phyloP scores from a whole-genome alignment of 2,329 filamentous ascomycete species.

The Trichoderma sp. region DNA sequence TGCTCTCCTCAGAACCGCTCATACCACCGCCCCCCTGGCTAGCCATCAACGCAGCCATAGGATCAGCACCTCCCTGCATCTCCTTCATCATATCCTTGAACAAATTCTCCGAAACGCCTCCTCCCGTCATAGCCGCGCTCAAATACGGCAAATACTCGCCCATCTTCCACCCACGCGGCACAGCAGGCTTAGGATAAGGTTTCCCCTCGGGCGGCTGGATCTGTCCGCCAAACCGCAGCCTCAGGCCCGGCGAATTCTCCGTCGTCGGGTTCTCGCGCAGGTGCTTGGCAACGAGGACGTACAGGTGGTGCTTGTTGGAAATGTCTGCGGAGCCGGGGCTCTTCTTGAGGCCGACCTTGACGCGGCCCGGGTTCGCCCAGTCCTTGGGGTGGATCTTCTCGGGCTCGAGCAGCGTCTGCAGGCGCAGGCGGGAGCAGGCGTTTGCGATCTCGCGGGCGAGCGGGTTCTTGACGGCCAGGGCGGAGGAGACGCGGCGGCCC shows the following conservation, averaged over 20 bases:
- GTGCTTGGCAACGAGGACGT: conserved; percentile 74
- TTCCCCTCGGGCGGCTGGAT: conserved; percentile 61
- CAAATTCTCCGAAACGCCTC: conserved; percentile 90
- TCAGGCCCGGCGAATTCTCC: conserved; percentile 63
- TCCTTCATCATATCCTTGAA: conserved; percentile 97
- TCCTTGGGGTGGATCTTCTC: conserved; percentile 93
- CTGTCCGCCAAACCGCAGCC: conserved; percentile 70
- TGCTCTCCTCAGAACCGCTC: conserved; percentile 24
- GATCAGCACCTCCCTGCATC: conserved; percentile 61
- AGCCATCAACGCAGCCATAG: conserved; percentile 45
- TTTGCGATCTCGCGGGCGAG: conserved; percentile 86
- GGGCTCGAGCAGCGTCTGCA: conserved; percentile 80
- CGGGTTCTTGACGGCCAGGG: conserved; percentile 77
- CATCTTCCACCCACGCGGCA: conserved; percentile 91
- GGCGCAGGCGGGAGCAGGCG: conserved; percentile 71
- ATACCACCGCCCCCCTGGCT: conserved; percentile 32
- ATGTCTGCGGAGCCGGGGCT: conserved; percentile 41
- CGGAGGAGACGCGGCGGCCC: conserved; percentile 72
- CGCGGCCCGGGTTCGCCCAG: conserved; percentile 93
- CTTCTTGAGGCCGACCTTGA: conserved; percentile 67
- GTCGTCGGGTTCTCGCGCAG: conserved; percentile 76
- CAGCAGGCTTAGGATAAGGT: conserved; percentile 67
- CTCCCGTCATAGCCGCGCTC: conserved; percentile 85
- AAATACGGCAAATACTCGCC: conserved; percentile 79
- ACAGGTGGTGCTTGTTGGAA: conserved; percentile 83